Percentiles rank a stretch among this genome's conserved stretches.
Conservation (phyloP, 805 yeast species). For the Metschnikowia lachancei region DNA sequence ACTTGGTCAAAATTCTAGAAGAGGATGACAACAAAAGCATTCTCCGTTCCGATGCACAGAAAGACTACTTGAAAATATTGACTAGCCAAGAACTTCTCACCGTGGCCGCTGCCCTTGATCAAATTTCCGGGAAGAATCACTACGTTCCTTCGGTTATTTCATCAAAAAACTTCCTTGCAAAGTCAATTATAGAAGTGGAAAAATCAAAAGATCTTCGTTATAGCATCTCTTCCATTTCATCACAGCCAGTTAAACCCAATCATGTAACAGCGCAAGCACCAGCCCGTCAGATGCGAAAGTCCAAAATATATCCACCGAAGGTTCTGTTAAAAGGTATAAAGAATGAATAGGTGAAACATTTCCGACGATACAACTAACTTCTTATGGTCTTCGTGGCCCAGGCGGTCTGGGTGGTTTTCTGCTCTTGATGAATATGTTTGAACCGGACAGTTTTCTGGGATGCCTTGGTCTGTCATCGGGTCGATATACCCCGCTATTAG, state of each 20-base stretch:
- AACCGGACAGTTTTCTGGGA: not conserved
- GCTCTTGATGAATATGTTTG: conserved; percentile 15
- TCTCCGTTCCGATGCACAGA: not conserved
- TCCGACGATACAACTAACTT: not conserved
- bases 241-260: not conserved
- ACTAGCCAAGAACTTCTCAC: conserved; percentile 11
- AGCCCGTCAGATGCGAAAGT: not conserved
- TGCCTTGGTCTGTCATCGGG: conserved; percentile 7
- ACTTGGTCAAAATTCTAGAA: conserved; percentile 1
- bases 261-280: not conserved
- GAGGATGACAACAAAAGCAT: not conserved
- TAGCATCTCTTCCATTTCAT: conserved; percentile 9
- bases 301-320: not conserved
- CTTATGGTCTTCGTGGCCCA: conserved; percentile 3
- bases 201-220: conserved; percentile 9
- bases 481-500: conserved; percentile 13
- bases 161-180: not conserved
- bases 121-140: not conserved
- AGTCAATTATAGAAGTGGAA: not conserved
- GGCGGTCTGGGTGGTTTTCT: conserved; percentile 12
- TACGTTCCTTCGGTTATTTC: conserved; percentile 4
- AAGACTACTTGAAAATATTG: conserved; percentile 4
- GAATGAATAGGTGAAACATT: conserved; percentile 1
- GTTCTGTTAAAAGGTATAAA: conserved; percentile 1
- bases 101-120: conserved; percentile 13